Conservation (phyloP, 2,329 filamentous ascomycete genomes). For the Hymenoscyphus fructigenus region DNA sequence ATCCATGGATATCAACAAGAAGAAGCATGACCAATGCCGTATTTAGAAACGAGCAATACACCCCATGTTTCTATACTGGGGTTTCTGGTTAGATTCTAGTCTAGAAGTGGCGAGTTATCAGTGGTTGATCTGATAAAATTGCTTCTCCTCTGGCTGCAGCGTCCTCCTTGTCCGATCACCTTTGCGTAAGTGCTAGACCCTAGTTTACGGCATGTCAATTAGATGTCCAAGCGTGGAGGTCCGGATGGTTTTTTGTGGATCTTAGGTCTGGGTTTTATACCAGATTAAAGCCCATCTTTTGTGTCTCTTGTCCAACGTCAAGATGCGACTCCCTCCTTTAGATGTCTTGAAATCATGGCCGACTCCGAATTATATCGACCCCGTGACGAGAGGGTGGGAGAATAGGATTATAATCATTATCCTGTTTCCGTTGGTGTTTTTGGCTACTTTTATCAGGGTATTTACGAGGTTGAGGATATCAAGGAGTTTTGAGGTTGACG, state of each 20-base stretch:
- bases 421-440: slow-evolving; percentile 40
- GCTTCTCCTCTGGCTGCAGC: background rate
- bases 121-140: background rate
- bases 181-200: too few species aligned
- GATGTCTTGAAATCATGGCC: slow-evolving; percentile 46
- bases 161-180: too few species aligned
- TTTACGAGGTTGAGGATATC: slow-evolving; percentile 47
- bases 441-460: slow-evolving; percentile 44
- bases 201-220: too few species aligned
- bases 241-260: too few species aligned
- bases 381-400: slow-evolving; percentile 43
- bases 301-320: slow-evolving; percentile 1
- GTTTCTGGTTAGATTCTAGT: background rate
- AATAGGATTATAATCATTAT: slow-evolving; percentile 44
- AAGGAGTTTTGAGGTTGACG: slow-evolving; percentile 47
- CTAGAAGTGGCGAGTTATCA: background rate
- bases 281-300: background rate
- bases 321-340: slow-evolving; percentile 43
- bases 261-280: too few species aligned
- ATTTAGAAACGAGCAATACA: background rate
- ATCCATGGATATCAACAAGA: background rate
- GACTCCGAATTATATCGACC: slow-evolving; percentile 46
- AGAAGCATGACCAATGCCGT: background rate
- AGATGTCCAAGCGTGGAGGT: too few species aligned
- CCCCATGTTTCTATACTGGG: background rate